Conservation (phyloP, 129 eudicot genomes). For the Pittosporum tobira region DNA sequence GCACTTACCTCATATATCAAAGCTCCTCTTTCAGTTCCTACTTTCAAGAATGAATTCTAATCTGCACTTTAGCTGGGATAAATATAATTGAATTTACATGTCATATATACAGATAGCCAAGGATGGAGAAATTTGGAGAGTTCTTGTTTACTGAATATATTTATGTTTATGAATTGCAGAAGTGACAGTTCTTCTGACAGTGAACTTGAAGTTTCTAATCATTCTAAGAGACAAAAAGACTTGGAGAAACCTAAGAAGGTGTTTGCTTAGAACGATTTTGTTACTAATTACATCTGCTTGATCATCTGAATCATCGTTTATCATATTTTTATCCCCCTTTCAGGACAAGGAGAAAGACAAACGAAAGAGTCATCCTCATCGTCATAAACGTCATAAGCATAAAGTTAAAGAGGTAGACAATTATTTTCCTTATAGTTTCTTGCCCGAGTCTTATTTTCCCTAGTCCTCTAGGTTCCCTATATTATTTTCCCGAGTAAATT, state of each 20-base stretch:
- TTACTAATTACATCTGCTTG: conserved; percentile 1
- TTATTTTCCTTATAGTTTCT: conserved; percentile 1
- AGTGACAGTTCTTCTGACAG: conserved; percentile 61
- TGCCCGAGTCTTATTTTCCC: neutral
- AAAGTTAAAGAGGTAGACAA: conserved; percentile 76
- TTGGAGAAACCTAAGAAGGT: conserved; percentile 64
- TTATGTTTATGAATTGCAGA: conserved; percentile 5
- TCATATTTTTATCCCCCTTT: conserved; percentile 5
- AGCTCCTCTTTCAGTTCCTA: no score
- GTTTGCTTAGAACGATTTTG: neutral
- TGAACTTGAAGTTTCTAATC: conserved; percentile 50
- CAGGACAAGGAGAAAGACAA: conserved; percentile 79
- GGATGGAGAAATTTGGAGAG: neutral
- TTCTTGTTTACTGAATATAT: neutral
- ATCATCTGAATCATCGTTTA: conserved; percentile 8
- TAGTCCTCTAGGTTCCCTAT: neutral
- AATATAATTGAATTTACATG: no score
- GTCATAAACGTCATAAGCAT: conserved; percentile 52
- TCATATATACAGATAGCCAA: neutral
- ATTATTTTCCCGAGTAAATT: neutral
- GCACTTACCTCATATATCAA: no score
- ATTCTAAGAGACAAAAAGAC: conserved; percentile 55
- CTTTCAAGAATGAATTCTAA: neutral
- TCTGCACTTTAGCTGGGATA: neutral
- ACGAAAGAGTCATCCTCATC: conserved; percentile 58